Percentiles rank a stretch among this genome's conserved stretches.
phyloP scores from a whole-genome alignment of 345 rosid species.

The Lumnitzera racemosa region DNA sequence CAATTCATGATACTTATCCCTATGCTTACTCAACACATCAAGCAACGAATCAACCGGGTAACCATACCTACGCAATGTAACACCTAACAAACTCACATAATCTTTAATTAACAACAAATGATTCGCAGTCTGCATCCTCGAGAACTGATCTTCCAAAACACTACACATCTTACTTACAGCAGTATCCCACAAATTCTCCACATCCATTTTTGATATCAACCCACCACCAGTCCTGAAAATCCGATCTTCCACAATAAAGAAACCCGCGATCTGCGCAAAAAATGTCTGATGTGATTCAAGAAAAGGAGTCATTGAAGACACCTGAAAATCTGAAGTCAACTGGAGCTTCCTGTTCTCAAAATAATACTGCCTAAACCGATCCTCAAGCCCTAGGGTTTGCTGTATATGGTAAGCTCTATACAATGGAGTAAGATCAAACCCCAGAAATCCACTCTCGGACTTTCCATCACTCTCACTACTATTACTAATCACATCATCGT shows the following conservation, averaged over 20 bases:
- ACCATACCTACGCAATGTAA: conserved; percentile 80
- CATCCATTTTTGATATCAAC: conserved; percentile 74
- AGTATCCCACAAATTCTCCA: conserved; percentile 89
- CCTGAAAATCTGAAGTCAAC: conserved; percentile 94
- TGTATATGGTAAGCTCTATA: conserved; percentile 89
- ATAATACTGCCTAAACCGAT: conserved; percentile 80
- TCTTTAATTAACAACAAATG: conserved; percentile 91
- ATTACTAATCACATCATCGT: conserved; percentile 34
- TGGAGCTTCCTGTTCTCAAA: conserved; percentile 91
- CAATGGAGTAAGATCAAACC: conserved; percentile 79
- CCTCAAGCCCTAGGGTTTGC: conserved; percentile 79
- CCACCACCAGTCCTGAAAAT: conserved; percentile 87
- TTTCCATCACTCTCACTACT: conserved; percentile 42
- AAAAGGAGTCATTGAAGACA: conserved; percentile 92
- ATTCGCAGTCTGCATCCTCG: conserved; percentile 97
- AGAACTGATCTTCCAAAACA: conserved; percentile 94
- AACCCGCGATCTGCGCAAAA: conserved; percentile 94
- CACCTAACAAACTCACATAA: conserved; percentile 93
- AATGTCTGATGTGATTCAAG: conserved; percentile 97
- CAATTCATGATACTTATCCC: conserved; percentile 91
- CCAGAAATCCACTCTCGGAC: conserved; percentile 38
- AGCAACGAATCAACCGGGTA: conserved; percentile 82
- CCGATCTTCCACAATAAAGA: conserved; percentile 87
- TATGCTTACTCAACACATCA: conserved; percentile 87
- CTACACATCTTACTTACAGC: conserved; percentile 96